Evolutionary conservation across 306 rosid species (phyloP), one percentile per base, ranked within the genome.

Genomic region (Phaseolus lunatus): DNA sequence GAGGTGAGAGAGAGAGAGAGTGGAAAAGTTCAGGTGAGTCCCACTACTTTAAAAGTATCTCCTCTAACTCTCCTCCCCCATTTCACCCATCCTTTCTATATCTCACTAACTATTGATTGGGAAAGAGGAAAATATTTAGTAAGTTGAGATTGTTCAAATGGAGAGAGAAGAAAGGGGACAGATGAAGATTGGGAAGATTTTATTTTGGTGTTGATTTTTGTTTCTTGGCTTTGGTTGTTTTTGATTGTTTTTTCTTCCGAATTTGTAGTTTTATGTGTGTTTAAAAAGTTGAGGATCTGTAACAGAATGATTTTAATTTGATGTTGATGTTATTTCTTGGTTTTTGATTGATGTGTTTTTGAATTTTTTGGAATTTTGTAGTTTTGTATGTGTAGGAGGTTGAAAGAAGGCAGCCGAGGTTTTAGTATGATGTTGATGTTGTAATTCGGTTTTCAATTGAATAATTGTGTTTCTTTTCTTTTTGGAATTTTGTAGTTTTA

Each of bases 361-460:
- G 11, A 37, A 41, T 20, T 76, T 20, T 50, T 39, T 53, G 43
- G 65, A 64, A 62, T 22, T 50, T 48, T 85, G 82, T 82, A 92
- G 98, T 92, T 59, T n/a, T 90, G 74, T 78, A 76, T 92, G 80
- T 95, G 97, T 79, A 90, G 76, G 90, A 85, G 86, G 87, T 83
- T 92, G 41, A 95, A 87, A 80, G 95, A 61, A 61, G 43, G 22
- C 12, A 29, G 67, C 31, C 29, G 67, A 11, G 27, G 4, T 35
- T 63, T 63, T 35, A 63, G 35, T n/a, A 33, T 63, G 47, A 23
- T 58, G 70, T 23, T 16, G 41, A 16, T 53, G 62, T 29, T 24
- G 11, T 11, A 69, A 49, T 13, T 0, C 1, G 7, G 31, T 23
- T 68, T 33, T 70, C 3, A 10, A 0, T 65, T 29, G 23, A 26